Percentiles rank a stretch among this genome's conserved stretches.
Conservation (phyloP, 805 yeast genomes). For the Candida cerambycidarum region DNA sequence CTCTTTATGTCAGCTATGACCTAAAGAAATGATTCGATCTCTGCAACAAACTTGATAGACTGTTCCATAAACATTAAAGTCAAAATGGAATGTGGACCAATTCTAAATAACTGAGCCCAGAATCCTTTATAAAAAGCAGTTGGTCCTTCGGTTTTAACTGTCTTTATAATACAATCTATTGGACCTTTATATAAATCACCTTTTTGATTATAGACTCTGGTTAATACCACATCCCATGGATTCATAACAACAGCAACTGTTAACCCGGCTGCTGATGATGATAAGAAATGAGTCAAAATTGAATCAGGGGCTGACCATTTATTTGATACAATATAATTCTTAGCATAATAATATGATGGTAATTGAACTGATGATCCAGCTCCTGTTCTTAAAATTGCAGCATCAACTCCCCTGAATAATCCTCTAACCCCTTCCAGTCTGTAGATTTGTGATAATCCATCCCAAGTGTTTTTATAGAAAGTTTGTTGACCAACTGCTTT, state of each 20-base stretch:
- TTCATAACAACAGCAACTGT: slow-evolving; percentile 96
- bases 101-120: slow-evolving; percentile 85
- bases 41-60: slow-evolving; percentile 62
- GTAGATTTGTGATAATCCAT: slow-evolving; percentile 67
- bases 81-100: slow-evolving; percentile 92
- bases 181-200: slow-evolving; percentile 86
- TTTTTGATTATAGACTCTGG: slow-evolving; percentile 93
- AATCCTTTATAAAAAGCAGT: slow-evolving; percentile 92
- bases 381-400: slow-evolving; percentile 92
- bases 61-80: slow-evolving; percentile 95
- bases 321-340: slow-evolving; percentile 56
- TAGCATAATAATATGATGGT: slow-evolving; percentile 83
- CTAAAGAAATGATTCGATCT: slow-evolving; percentile 24
- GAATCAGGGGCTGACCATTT: slow-evolving; percentile 62
- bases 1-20: neutral
- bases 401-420: slow-evolving; percentile 86
- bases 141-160: slow-evolving; percentile 80
- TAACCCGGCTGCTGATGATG: slow-evolving; percentile 79
- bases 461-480: slow-evolving; percentile 65
- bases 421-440: slow-evolving; percentile 74
- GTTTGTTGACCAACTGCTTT: slow-evolving; percentile 82
- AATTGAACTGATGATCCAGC: slow-evolving; percentile 94
- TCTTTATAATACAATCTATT: slow-evolving; percentile 82
- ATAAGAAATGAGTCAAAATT: slow-evolving; percentile 59
- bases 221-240: slow-evolving; percentile 94